A percentile compares a stretch with the other conserved stretches of the same genome.
phyloP scores from a whole-genome alignment of 768 basidiomycete species.

The Terana coerulea region DNA sequence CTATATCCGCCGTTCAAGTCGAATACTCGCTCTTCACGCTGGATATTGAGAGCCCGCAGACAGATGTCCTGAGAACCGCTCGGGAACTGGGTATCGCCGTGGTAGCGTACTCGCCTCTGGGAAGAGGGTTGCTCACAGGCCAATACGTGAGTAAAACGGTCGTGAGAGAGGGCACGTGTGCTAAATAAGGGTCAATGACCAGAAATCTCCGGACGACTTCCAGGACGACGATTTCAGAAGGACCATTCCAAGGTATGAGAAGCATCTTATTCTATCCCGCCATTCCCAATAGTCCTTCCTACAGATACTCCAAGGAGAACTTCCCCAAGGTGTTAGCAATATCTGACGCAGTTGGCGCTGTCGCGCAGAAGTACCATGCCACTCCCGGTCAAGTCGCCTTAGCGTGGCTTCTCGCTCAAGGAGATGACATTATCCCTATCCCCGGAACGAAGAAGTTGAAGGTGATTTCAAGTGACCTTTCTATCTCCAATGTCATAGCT shows the following conservation, averaged over 20 bases:
- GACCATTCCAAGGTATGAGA: slow-evolving; percentile 21
- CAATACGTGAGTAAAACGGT: slow-evolving; percentile 24
- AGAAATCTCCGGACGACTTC: slow-evolving; percentile 30
- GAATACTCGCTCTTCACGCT: slow-evolving; percentile 30
- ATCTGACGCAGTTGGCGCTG: slow-evolving; percentile 13
- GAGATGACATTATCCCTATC: slow-evolving; percentile 29
- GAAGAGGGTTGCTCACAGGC: slow-evolving; percentile 32
- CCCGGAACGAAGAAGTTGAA: slow-evolving; percentile 21
- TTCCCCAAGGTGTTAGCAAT: slow-evolving; percentile 37
- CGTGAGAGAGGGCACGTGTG: too few species aligned
- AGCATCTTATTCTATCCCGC: too few species aligned
- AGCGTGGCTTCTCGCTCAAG: slow-evolving; percentile 28
- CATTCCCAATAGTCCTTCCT: too few species aligned
- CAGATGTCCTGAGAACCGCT: slow-evolving; percentile 24
- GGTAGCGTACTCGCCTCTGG: slow-evolving; percentile 33
- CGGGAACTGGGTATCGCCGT: slow-evolving; percentile 32
- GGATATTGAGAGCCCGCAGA: slow-evolving; percentile 25
- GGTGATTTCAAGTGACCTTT: slow-evolving; percentile 9
- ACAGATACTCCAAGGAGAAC: slow-evolving; percentile 34
- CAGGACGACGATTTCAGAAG: slow-evolving; percentile 26
- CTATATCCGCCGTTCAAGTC: slow-evolving; percentile 29
- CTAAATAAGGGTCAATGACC: too few species aligned
- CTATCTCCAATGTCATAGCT: not conserved
- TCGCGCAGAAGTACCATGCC: slow-evolving; percentile 20
- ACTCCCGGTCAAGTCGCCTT: slow-evolving; percentile 33